Base-by-base conservation (phyloP, 345 rosid species). In the Rhodamnia rubescens region DNA sequence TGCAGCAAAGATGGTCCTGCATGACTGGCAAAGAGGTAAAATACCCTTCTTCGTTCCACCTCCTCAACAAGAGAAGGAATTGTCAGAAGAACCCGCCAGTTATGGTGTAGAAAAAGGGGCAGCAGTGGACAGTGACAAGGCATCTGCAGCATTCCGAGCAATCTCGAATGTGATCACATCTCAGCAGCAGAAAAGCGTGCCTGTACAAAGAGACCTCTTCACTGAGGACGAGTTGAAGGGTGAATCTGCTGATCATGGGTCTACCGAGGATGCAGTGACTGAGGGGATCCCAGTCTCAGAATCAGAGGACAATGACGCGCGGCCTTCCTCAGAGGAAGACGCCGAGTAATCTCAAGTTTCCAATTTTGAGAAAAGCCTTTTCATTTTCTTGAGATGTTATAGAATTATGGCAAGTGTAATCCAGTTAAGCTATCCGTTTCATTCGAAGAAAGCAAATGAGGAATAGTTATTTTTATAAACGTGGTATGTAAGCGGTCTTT, bases 21-120 rank as follows among this genome's bases (percentile, higher is more conserved):
- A 96, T 80, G 99, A 96, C 89, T 94, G 99, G 99, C 99, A 96
- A 90, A 92, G 99, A 85, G 99, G 99, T 44, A 93, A 75, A 83
- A 94, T 96, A 85, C 98, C 99, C 40, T 95, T 95, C 92, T 96
- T 95, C 55, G 96, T 96, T 26, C 92, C 97, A 22, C 99, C 99
- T 51, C 98, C 96, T 3, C 88, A 59, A 88, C 85, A 52, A 81
- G 94, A 95, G 4, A 87, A 82, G 0, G 86, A 84, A 49, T 75
- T 86, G 44, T 78, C 86, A 3, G 92, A 91, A 75, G 92, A 91
- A 75, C 87, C 92, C 75, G 81, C 80, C 32, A 88, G 88, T 26
- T 86, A 87, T 36, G 92, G 90, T 83, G 84, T 90, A 18, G 93
- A 91, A 44, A 74, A 88, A 83, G 98, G 92, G 59, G 90, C 91